Percentiles rank a stretch among this genome's conserved stretches.
Conservation (phyloP, 2,329 filamentous ascomycete genomes). For the Fusarium papillatum region DNA sequence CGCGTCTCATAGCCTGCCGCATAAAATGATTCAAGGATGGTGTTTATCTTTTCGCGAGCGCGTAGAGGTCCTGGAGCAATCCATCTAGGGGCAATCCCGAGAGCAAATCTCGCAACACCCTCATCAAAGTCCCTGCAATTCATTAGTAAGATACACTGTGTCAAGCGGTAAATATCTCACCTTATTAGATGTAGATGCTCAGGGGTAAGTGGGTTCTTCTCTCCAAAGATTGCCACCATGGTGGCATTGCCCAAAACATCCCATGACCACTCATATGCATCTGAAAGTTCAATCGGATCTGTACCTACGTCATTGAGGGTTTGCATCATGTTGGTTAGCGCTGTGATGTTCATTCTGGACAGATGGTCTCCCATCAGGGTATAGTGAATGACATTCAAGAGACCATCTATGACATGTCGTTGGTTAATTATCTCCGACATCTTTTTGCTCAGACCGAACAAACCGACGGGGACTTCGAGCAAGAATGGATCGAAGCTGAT, state of each 20-base stretch:
- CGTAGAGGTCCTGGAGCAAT: background rate
- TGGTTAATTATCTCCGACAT: background rate
- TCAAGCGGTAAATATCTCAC: background rate
- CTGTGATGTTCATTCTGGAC: background rate
- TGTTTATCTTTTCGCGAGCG: conserved; percentile 2
- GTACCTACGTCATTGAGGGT: background rate
- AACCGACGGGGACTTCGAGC: background rate
- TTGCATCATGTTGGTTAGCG: background rate
- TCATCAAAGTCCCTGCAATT: conserved; percentile 11
- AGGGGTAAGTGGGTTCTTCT: background rate
- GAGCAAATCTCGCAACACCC: background rate
- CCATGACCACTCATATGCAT: background rate
- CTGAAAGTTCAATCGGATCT: background rate
- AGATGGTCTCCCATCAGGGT: background rate
- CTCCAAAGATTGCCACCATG: background rate
- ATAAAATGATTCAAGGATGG: background rate
- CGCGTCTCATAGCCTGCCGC: background rate
- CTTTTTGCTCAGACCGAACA: background rate
- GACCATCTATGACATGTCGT: background rate
- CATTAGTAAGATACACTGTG: background rate
- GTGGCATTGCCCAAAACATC: background rate
- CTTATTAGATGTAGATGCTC: background rate
- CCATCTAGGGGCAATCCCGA: background rate
- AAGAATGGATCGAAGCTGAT: conserved; percentile 5
- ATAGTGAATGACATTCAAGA: conserved; percentile 4